Base-by-base conservation (phyloP, 768 basidiomycete species). In the Termitomyces sp. region DNA sequence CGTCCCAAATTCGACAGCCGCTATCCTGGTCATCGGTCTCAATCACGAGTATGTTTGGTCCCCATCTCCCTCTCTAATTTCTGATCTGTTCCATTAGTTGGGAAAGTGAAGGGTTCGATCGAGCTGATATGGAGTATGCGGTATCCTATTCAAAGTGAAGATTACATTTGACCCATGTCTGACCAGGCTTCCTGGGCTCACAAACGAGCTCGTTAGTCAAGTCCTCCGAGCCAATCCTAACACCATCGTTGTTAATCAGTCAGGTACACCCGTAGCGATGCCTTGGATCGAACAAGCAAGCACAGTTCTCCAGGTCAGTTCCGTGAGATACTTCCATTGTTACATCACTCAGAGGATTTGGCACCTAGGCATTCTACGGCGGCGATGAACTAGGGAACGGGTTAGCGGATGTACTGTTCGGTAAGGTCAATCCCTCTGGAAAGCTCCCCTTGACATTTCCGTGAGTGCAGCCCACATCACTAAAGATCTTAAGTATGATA, bases 41-140 rank as follows among this genome's bases (percentile, higher is more conserved):
- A 85, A 83, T 65, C 73, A 80, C 35, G 83, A 84, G 73, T 82
- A 51, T 7, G 74, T 68, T 6, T 37, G 5, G 11, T n/a, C 14
- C 17, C 23, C 29, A 4, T 29, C 25, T 12, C n/a, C 27, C 21
- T 5, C n/a, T 50, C 10, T 2, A 23, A 23, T 21, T 37, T 17
- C 27, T 58, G 38, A 49, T 48, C 43, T 42, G 17, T 19, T 48
- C 48, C 19, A 4, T 27, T 49, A 70, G 71, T 37, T 68, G 76
- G 75, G 84, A 87, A 65, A 79, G 77, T 42, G 85, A 87, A 71
- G 83, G 83, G 2, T 80, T 78, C 59, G 86, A 87, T 64, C 73
- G 85, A 41, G 64, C 72, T 11, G 65, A 77, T 59, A 69, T 80
- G 62, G 72, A 74, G 77, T 80, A 57, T 40, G 68, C 66, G 52